A percentile compares a stretch with the other conserved stretches of the same genome.
Conservation (phyloP, 225 moss, liverwort and hornwort species). For the Asterella californica region DNA sequence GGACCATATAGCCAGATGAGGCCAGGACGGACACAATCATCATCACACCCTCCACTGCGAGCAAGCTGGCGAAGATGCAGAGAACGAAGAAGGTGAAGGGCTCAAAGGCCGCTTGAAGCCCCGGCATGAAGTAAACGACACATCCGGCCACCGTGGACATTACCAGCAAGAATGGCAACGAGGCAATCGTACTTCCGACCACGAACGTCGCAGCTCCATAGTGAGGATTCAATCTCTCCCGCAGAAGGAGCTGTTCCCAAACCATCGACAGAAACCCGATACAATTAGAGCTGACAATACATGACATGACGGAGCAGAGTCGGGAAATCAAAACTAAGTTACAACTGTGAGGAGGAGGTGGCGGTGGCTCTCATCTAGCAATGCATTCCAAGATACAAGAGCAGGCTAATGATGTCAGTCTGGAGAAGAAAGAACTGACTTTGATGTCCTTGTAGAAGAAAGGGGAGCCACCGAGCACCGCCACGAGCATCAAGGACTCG, state of each 20-base stretch:
- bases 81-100: conserved; percentile 38
- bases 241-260: conserved; percentile 28
- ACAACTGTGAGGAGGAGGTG: too few relatives aligned
- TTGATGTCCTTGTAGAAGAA: conserved; percentile 31
- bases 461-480: conserved; percentile 35
- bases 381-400: too few relatives aligned
- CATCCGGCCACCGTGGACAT: conserved; percentile 28
- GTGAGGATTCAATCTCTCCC: conserved; percentile 39
- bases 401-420: too few relatives aligned
- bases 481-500: conserved; percentile 39
- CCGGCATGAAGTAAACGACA: conserved; percentile 41
- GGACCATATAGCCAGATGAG: conserved; percentile 29
- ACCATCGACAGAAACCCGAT: not conserved
- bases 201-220: conserved; percentile 33
- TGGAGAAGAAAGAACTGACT: conserved; percentile 17
- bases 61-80: conserved; percentile 27
- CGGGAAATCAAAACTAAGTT: too few relatives aligned
- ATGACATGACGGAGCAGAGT: too few relatives aligned
- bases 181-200: conserved; percentile 27
- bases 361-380: too few relatives aligned
- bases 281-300: not conserved
- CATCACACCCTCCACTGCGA: conserved; percentile 31
- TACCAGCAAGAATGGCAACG: conserved; percentile 41
- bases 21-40: conserved; percentile 25
- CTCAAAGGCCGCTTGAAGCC: conserved; percentile 35